Conservation (phyloP, 768 basidiomycete species). For the Russula earlei region DNA sequence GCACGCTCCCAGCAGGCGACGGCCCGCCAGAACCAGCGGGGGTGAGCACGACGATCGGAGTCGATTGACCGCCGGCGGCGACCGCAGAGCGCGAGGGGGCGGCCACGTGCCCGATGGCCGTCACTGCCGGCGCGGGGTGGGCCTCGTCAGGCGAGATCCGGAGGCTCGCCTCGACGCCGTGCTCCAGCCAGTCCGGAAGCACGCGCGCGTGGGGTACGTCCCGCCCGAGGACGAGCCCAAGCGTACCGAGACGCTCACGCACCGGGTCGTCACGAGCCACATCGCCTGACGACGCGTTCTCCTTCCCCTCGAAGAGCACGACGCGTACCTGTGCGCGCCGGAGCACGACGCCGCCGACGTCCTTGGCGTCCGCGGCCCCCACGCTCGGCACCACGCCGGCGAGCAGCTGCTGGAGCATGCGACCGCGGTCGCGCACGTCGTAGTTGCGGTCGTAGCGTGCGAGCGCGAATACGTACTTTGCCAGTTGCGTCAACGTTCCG, state of each 20-base stretch:
- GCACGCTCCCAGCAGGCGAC: constrained; percentile 27
- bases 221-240: constrained; percentile 52
- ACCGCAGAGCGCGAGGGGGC: not conserved
- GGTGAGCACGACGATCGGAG: constrained; percentile 46
- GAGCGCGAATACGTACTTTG: constrained; percentile 67
- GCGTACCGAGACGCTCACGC: constrained; percentile 49
- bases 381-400: constrained; percentile 35
- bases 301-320: constrained; percentile 74
- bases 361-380: constrained; percentile 14
- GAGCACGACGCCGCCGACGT: constrained; percentile 59
- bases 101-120: constrained; percentile 34
- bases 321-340: constrained; percentile 73
- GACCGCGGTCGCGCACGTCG: constrained; percentile 84
- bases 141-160: constrained; percentile 58
- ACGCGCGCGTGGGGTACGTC: constrained; percentile 40
- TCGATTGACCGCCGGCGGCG: constrained; percentile 26
- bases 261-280: constrained; percentile 28
- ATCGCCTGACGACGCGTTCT: constrained; percentile 32
- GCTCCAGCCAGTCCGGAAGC: constrained; percentile 83
- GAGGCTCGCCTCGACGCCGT: constrained; percentile 69
- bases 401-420: constrained; percentile 69
- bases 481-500: constrained; percentile 41
- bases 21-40: constrained; percentile 32
- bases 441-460: constrained; percentile 85
- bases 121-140: constrained; percentile 26